phyloP scores from a whole-genome alignment of 1,284 basidiomycete genomes.

The Moniliella sp. region DNA sequence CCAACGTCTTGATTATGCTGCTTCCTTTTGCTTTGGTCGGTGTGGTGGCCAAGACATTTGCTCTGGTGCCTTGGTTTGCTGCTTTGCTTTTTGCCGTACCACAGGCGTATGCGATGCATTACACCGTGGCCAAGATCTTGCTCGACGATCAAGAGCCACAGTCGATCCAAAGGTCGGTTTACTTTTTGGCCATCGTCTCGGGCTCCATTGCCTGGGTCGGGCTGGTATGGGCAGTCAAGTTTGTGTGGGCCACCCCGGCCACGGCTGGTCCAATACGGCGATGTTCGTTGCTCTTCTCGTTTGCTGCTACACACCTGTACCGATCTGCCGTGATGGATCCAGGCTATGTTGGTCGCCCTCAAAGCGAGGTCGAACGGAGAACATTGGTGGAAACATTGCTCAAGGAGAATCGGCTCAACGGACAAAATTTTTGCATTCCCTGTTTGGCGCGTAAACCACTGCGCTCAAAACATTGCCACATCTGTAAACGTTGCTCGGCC shows the following conservation, averaged over 20 bases:
- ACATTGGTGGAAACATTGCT: conserved; percentile 41
- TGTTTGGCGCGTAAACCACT: conserved; percentile 84
- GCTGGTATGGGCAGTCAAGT: conserved; percentile 51
- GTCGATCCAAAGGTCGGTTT: conserved; percentile 41
- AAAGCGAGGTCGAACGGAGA: conserved; percentile 10
- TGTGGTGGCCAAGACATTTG: conserved; percentile 59
- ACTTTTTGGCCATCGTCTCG: conserved; percentile 72
- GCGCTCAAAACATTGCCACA: conserved; percentile 78
- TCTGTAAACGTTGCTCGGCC: conserved; percentile 71
- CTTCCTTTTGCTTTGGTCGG: conserved; percentile 59
- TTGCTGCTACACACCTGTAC: conserved; percentile 59
- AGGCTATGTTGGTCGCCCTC: conserved; percentile 60
- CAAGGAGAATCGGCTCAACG: conserved; percentile 65
- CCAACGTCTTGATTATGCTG: conserved; percentile 42
- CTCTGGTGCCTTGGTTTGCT: conserved; percentile 68
- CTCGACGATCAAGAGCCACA: conserved; percentile 11
- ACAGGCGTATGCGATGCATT: conserved; percentile 75
- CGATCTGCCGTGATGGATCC: conserved; percentile 78
- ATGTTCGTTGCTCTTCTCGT: conserved; percentile 54
- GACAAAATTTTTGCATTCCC: conserved; percentile 79
- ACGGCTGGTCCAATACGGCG: no score
- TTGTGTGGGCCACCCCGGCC: conserved; percentile 52
- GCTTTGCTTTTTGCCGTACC: conserved; percentile 53
- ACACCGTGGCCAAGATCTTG: conserved; percentile 39
- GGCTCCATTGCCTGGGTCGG: conserved; percentile 68